phyloP scores from a whole-genome alignment of 352 stramenopile genomes.

The Globisporangium nodosum region DNA sequence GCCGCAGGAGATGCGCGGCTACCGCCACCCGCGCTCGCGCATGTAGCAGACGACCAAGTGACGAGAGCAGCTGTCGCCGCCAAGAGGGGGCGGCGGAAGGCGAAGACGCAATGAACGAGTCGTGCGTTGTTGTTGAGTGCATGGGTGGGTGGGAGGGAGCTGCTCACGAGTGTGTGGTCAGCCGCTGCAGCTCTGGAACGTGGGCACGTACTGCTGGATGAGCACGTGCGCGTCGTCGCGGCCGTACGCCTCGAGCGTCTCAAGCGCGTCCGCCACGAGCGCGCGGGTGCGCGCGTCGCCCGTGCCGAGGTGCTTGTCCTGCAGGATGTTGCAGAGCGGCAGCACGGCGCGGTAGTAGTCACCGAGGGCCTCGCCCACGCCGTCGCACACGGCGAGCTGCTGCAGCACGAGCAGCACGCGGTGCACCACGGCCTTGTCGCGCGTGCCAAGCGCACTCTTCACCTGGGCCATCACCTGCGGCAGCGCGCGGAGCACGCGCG shows the following conservation, averaged over 20 bases:
- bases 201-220: slow-evolving; percentile 76
- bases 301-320: slow-evolving; percentile 71
- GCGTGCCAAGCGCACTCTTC: slow-evolving; percentile 57
- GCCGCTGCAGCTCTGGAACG: slow-evolving; percentile 44
- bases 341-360: slow-evolving; percentile 73
- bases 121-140: neutral
- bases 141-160: too few relatives aligned
- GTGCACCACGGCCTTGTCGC: slow-evolving; percentile 58
- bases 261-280: slow-evolving; percentile 57
- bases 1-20: slow-evolving; percentile 81
- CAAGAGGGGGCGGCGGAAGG: too few relatives aligned
- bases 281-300: slow-evolving; percentile 52
- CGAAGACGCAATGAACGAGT: too few relatives aligned
- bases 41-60: slow-evolving; percentile 32
- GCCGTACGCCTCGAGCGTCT: slow-evolving; percentile 71
- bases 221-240: slow-evolving; percentile 55
- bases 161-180: neutral
- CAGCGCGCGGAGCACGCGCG: slow-evolving; percentile 46
- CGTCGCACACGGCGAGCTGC: slow-evolving; percentile 64
- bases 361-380: slow-evolving; percentile 50
- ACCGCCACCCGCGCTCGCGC: slow-evolving; percentile 84
- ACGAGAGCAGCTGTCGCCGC: neutral
- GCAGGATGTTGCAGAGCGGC: slow-evolving; percentile 77
- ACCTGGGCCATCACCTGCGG: slow-evolving; percentile 53
- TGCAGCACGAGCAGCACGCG: slow-evolving; percentile 68